These are phyloP conservation scores for Candida tropicalis DNA, from an alignment of 1,139 yeast genomes.

Conservation along the genomic window DNA sequence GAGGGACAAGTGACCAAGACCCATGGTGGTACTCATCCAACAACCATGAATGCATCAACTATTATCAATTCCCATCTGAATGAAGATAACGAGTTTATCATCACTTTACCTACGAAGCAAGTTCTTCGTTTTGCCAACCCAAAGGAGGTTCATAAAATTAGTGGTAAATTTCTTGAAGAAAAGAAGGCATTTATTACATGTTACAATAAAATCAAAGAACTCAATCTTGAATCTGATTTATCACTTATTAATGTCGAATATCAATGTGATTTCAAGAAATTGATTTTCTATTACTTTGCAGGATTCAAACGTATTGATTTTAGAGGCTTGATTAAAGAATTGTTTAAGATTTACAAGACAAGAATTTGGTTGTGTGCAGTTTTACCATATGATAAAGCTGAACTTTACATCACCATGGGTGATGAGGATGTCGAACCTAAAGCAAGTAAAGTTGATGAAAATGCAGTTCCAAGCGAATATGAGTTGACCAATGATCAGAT, in stretches of 20 bases:
- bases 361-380: conserved; percentile 98
- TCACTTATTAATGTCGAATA: conserved; percentile 79
- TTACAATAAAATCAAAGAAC: conserved; percentile 46
- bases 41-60: conserved; percentile 37
- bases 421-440: conserved; percentile 10
- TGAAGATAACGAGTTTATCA: conserved; percentile 50
- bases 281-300: conserved; percentile 84
- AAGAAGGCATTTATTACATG: conserved; percentile 51
- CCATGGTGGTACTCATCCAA: conserved; percentile 41
- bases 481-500: conserved; percentile 46
- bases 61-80: conserved; percentile 44
- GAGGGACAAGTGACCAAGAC: conserved; percentile 30
- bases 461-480: conserved; percentile 41
- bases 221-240: conserved; percentile 41
- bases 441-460: conserved; percentile 12
- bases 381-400: conserved; percentile 40
- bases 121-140: conserved; percentile 53
- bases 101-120: conserved; percentile 52
- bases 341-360: conserved; percentile 91
- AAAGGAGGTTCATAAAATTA: conserved; percentile 45
- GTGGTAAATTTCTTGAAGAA: conserved; percentile 49
- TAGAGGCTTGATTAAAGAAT: conserved; percentile 86
- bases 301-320: conserved; percentile 86
- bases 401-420: conserved; percentile 26
- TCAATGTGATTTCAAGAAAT: conserved; percentile 91